phyloP scores from a whole-genome alignment of 2,329 filamentous ascomycete genomes.

The Colletotrichum australisinense region DNA sequence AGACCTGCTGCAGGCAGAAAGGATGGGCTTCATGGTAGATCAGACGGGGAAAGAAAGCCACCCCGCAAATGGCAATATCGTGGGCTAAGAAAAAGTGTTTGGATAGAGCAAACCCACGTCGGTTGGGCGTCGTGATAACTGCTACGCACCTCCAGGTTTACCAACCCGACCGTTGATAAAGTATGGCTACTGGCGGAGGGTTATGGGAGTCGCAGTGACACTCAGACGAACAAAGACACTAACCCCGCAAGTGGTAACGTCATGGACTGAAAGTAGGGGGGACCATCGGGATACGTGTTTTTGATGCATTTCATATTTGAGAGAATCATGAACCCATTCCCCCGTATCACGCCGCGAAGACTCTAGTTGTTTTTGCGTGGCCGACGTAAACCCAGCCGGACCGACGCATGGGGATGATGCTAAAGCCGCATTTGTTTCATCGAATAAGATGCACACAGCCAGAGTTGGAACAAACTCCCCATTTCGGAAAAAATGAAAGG shows the following conservation, averaged over 20 bases:
- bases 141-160: neutral
- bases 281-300: conserved; percentile 16
- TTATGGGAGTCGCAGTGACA: neutral
- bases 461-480: conserved; percentile 26
- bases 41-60: too few species aligned
- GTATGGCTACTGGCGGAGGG: neutral
- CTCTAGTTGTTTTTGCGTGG: conserved; percentile 34
- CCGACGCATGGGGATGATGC: conserved; percentile 35
- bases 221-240: neutral
- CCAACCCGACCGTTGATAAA: too few species aligned
- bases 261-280: conserved; percentile 1
- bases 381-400: conserved; percentile 13
- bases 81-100: too few species aligned
- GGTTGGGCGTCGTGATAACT: too few species aligned
- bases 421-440: conserved; percentile 30
- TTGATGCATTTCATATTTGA: conserved; percentile 38
- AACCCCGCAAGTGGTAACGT: neutral
- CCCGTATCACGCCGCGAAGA: conserved; percentile 38
- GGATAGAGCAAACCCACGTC: too few species aligned
- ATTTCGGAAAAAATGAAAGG: conserved; percentile 15
- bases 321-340: conserved; percentile 40
- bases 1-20: too few species aligned
- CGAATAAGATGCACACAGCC: conserved; percentile 31
- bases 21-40: too few species aligned
- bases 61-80: too few species aligned